Evolutionary conservation across 345 rosid genomes (phyloP).

Genomic region (Populus simonii): DNA sequence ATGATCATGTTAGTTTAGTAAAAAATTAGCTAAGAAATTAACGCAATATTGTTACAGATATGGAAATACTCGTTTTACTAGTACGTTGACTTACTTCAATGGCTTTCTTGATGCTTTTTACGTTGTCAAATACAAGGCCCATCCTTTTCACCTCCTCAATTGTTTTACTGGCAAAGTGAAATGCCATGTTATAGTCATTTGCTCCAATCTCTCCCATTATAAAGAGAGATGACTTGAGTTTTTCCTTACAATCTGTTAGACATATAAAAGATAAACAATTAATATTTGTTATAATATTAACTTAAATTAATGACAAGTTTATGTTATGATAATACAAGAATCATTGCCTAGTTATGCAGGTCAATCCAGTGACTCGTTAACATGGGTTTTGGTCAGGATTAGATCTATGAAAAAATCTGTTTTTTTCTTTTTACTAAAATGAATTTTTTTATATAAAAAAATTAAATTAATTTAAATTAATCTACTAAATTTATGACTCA

Average conservation of each 20-base stretch:
- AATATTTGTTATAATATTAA: too few relatives aligned
- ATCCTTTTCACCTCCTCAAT: neutral
- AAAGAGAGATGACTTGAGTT: neutral
- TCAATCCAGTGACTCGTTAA: too few relatives aligned
- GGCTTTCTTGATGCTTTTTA: neutral
- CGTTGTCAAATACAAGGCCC: neutral
- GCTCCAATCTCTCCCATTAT: neutral
- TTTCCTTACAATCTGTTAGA: neutral
- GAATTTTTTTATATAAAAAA: too few relatives aligned
- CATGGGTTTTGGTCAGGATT: too few relatives aligned
- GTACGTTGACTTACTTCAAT: neutral
- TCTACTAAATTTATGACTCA: accelerated
- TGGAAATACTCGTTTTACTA: neutral
- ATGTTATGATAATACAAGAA: too few relatives aligned
- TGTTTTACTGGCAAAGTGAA: neutral
- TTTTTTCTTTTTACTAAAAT: too few relatives aligned
- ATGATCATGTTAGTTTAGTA: neutral
- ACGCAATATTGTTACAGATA: too few relatives aligned
- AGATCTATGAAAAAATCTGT: too few relatives aligned
- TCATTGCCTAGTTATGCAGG: too few relatives aligned
- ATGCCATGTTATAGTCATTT: neutral
- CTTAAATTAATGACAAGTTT: neutral
- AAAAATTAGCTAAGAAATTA: neutral
- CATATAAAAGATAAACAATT: neutral
- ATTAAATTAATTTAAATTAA: too few relatives aligned